A percentile compares a stretch with the other conserved stretches of the same genome.
phyloP scores from a whole-genome alignment of 257 asterid species.

The Orobanche coerulescens region DNA sequence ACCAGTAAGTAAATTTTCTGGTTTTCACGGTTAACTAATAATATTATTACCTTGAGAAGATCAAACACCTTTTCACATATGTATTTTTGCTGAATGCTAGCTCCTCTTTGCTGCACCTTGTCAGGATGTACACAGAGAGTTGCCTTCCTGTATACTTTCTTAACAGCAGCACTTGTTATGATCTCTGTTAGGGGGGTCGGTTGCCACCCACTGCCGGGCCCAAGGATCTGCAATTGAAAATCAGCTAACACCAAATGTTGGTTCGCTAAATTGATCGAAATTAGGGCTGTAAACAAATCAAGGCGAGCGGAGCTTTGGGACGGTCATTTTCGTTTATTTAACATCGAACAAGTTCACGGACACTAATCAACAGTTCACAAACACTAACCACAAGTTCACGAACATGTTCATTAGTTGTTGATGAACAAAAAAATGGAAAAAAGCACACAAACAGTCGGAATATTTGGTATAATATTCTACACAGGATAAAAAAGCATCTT shows the following conservation, averaged over 20 bases:
- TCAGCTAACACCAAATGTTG: conserved; percentile 4
- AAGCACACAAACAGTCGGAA: too few relatives aligned
- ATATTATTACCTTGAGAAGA: conserved; percentile 67
- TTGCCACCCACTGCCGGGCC: conserved; percentile 82
- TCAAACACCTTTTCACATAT: conserved; percentile 83
- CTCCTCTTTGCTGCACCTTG: conserved; percentile 87
- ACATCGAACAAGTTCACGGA: too few relatives aligned
- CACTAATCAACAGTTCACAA: too few relatives aligned
- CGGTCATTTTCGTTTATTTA: too few relatives aligned
- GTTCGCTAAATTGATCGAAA: background rate
- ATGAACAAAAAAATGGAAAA: too few relatives aligned
- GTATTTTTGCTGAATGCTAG: conserved; percentile 77
- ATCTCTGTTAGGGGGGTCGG: conserved; percentile 67
- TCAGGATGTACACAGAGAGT: conserved; percentile 92
- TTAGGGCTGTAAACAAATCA: background rate
- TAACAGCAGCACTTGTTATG: conserved; percentile 61
- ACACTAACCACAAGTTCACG: too few relatives aligned
- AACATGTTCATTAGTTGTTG: too few relatives aligned
- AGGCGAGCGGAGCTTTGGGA: too few relatives aligned
- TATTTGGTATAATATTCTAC: too few relatives aligned
- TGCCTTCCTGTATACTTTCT: conserved; percentile 83
- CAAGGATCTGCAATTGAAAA: conserved; percentile 56
- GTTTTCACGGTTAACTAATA: background rate
- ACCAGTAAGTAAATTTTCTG: background rate
- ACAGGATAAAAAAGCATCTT: too few relatives aligned